Base-by-base conservation (phyloP, 805 yeast genomes). In the Wickerhamiella spandovensis region DNA sequence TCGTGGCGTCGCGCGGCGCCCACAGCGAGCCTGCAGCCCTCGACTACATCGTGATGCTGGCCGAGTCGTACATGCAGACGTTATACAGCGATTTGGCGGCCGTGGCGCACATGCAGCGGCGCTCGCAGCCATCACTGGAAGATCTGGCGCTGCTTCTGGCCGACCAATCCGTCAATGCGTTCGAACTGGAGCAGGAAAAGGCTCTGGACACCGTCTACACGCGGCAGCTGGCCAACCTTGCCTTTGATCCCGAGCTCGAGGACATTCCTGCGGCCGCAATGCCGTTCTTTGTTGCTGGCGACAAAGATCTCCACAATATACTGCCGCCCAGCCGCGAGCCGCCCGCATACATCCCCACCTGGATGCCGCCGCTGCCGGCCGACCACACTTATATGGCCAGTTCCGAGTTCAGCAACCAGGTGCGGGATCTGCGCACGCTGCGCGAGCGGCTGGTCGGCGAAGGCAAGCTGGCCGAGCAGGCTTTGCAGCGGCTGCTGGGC, bases 311-410 rank as follows among this genome's bases (percentile, higher is more conserved):
- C 3, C 70, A 77, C 2, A 68, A 73, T 46, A 69, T 84, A 23
- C 75, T 82, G 13, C 88, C 81, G 50, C 67, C 81, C 35, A 63
- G 67, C 1, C 67, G 70, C 21, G 61, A 64, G 24, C 56, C 64
- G 37, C 68, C 67, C 46, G 61, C 63, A 5, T 77, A 77, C 52
- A 73, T 85, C 7, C 94, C 94, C 0, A 61, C 68, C 5, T 88
- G 88, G 81, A 68, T 90, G 57, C 98, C 98, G 0, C 78, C 79
- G 12, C 72, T 90, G 25, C 98, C 98, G 1, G 95, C 97, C 0
- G 95, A 87, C 59, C 94, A 89, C 65, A 90, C 97, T 0, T 90
- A 83, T 63, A 79, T 78, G 64, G 76, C 80, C 50, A 84, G 95
- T 0, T 83, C 95, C 0, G 73, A 74, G 54, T 88, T 71, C 62